phyloP scores from a whole-genome alignment of 805 yeast species.

The Saturnispora mendoncae region DNA sequence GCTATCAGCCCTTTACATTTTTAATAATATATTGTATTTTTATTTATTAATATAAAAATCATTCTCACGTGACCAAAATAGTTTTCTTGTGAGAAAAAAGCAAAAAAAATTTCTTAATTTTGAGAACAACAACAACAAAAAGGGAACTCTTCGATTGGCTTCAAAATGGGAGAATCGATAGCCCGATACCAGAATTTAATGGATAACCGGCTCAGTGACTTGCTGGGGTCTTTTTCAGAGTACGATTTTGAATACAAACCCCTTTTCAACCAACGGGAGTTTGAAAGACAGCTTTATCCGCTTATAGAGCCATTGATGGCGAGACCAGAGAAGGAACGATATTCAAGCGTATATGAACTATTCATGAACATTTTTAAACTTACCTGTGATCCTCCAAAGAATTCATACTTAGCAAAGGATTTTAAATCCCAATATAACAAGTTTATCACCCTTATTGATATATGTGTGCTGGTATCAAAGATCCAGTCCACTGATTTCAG shows the following conservation, averaged over 20 bases:
- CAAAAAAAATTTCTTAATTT: neutral
- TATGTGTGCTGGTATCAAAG: conserved; percentile 17
- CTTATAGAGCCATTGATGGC: conserved; percentile 15
- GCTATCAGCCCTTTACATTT: no score
- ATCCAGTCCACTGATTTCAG: conserved; percentile 17
- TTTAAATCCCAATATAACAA: conserved; percentile 10
- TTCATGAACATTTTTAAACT: conserved; percentile 2
- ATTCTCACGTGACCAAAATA: neutral
- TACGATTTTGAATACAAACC: conserved; percentile 19
- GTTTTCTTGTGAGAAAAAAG: neutral
- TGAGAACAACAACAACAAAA: neutral
- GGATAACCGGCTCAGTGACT: conserved; percentile 8
- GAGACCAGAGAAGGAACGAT: conserved; percentile 11
- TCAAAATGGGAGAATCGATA: conserved; percentile 7
- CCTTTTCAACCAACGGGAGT: conserved; percentile 17
- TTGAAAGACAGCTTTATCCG: conserved; percentile 18
- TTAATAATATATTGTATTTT: no score
- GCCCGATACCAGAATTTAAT: conserved; percentile 10
- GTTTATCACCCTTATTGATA: conserved; percentile 22
- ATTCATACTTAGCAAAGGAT: neutral
- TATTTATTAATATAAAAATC: no score
- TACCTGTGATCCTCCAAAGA: conserved; percentile 1
- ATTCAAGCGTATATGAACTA: conserved; percentile 3
- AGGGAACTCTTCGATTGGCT: neutral
- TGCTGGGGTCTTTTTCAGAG: conserved; percentile 5